A percentile compares a stretch with the other conserved stretches of the same genome.
Conservation (phyloP, 768 basidiomycete species). For the Sarcodon aspratus region DNA sequence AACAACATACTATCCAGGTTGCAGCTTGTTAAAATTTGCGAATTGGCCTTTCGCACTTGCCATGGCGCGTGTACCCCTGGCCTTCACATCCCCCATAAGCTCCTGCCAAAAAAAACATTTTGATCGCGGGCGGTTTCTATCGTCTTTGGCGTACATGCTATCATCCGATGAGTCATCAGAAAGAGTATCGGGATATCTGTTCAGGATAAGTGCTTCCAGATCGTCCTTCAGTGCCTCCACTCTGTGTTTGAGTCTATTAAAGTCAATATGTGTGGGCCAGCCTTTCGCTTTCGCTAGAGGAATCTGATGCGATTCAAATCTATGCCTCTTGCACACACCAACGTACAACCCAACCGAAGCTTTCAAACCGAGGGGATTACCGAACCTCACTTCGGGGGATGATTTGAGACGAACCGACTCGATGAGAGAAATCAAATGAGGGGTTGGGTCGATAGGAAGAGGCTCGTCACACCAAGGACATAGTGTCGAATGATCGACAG, state of each 20-base stretch:
- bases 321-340: constrained; percentile 65
- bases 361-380: constrained; percentile 55
- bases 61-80: constrained; percentile 53
- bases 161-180: constrained; percentile 5
- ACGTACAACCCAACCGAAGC: constrained; percentile 44
- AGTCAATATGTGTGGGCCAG: constrained; percentile 71
- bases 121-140: constrained; percentile 20
- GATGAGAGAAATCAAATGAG: constrained; percentile 44
- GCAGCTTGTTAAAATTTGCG: constrained; percentile 66
- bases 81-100: constrained; percentile 46
- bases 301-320: constrained; percentile 62
- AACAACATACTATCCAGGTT: constrained; percentile 78
- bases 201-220: constrained; percentile 38
- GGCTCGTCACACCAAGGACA: constrained; percentile 77
- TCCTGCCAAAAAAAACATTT: constrained; percentile 62
- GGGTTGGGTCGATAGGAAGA: constrained; percentile 53
- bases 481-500: constrained; percentile 52
- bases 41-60: constrained; percentile 67
- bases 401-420: constrained; percentile 41
- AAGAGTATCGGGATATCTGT: constrained; percentile 6
- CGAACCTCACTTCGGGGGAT: constrained; percentile 46
- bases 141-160: constrained; percentile 12
- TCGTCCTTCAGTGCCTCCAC: constrained; percentile 36
- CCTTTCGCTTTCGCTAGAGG: constrained; percentile 61
- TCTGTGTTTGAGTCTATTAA: constrained; percentile 39